Evolutionary conservation across 2,329 filamentous ascomycete species (phyloP), one percentile per base, ranked within the genome.

Genomic region (Beauveria bassiana): DNA sequence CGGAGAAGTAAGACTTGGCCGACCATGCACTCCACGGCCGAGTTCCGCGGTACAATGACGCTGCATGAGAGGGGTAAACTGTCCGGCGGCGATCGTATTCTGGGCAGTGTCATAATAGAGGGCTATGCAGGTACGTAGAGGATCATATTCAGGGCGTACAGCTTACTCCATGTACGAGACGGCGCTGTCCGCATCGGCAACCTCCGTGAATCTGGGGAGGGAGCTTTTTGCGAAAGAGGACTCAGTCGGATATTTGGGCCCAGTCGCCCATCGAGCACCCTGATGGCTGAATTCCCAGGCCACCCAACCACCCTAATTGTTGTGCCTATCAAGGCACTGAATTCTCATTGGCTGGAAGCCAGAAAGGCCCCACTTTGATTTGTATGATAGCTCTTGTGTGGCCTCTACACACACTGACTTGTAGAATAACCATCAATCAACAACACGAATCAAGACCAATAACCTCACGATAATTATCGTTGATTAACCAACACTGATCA

Each of bases 31-130:
- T 38, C 20, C 24, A 54, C 40, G 18, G 47, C 12, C 24, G 31
- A 24, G 26, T 34, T 34, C 7, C 56, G 31, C 16, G 45, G 34
- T 4, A 52, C 20, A 20, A 31, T 28, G 18, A 57, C 7, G 53
- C 8, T 46, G 38, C 40, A 31, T 28, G 18, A 57, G 12, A 20
- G 38, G 24, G 6, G 26, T 34, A 26, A 62, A 55, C 34, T 62
- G 56, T 22, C 43, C 55, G 9, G 42, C 20, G n/a, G 56, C 56
- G 14, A 59, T 20, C 5, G 50, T 31, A 7, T 26, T 26, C 20
- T 54, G 54, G 1, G 54, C 56, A 12, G 38, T 16, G 28, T 62
- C 50, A 18, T 62, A 62, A n/a, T 62, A 56, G 50, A 50, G 56
- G 7, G 56, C 42, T 10, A 55, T 51, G n/a, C 50, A 59, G 6